phyloP scores from a whole-genome alignment of 352 stramenopile species.

The Pythium inflatum region DNA sequence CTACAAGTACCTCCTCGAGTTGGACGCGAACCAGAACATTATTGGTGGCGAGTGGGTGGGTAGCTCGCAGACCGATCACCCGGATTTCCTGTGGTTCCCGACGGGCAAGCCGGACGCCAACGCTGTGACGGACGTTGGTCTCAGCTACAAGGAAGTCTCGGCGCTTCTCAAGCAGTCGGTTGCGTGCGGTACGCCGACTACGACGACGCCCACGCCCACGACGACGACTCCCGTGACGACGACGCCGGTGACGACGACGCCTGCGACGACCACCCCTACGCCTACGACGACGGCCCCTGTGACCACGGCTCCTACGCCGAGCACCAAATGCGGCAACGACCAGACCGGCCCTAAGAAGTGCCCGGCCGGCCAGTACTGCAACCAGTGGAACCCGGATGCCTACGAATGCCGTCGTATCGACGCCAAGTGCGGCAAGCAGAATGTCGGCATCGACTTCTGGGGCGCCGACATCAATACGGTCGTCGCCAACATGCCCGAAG shows the following conservation, averaged over 20 bases:
- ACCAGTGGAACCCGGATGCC: constrained; percentile 38
- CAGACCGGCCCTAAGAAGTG: constrained; percentile 8
- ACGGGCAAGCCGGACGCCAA: constrained; percentile 17
- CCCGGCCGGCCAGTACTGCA: constrained; percentile 40
- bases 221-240: constrained; percentile 40
- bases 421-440: constrained; percentile 40
- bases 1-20: constrained; percentile 60
- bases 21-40: constrained; percentile 60
- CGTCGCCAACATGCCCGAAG: constrained; percentile 25
- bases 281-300: background rate
- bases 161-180: constrained; percentile 20
- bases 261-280: background rate
- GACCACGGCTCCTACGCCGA: background rate
- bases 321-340: constrained; percentile 19
- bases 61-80: constrained; percentile 54
- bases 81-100: constrained; percentile 73
- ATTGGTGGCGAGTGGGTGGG: constrained; percentile 72
- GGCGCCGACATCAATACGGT: constrained; percentile 42
- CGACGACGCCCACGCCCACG: background rate
- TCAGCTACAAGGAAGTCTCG: constrained; percentile 24
- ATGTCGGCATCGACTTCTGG: constrained; percentile 44
- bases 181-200: background rate
- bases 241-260: background rate
- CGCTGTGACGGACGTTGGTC: constrained; percentile 13
- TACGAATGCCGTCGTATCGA: constrained; percentile 39